phyloP scores from a whole-genome alignment of 2,329 filamentous ascomycete species.

The Trichoderma arundinaceum region DNA sequence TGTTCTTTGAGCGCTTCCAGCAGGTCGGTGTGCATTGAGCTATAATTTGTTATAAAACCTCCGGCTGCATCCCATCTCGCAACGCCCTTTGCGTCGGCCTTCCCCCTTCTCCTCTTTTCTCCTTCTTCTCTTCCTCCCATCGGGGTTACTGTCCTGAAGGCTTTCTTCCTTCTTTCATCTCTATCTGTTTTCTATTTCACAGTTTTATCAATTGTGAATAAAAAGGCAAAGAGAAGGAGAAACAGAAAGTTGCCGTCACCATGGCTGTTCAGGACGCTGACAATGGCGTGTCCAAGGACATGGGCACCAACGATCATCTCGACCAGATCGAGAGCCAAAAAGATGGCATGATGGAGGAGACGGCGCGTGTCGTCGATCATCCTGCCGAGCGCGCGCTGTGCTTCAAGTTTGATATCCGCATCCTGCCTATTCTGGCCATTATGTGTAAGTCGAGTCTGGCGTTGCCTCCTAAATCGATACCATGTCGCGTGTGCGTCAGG shows the following conservation, averaged over 20 bases:
- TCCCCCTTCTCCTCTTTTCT: not conserved
- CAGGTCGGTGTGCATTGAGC: slow-evolving; percentile 24
- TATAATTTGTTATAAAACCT: slow-evolving; percentile 19
- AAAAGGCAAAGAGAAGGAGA: not conserved
- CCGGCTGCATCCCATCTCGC: slow-evolving; percentile 12
- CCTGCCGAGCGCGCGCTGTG: slow-evolving; percentile 57
- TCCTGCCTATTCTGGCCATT: slow-evolving; percentile 59
- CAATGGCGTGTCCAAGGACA: slow-evolving; percentile 23
- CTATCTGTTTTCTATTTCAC: not conserved
- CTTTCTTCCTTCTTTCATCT: not conserved
- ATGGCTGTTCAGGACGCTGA: slow-evolving; percentile 28
- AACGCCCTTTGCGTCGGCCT: not conserved
- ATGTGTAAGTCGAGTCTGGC: slow-evolving; percentile 51
- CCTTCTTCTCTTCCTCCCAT: not conserved
- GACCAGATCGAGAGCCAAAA: slow-evolving; percentile 33
- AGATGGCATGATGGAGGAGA: slow-evolving; percentile 34
- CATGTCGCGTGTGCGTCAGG: not conserved
- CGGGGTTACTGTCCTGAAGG: not conserved
- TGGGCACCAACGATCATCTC: slow-evolving; percentile 27
- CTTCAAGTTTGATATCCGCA: slow-evolving; percentile 60
- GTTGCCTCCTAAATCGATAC: not conserved
- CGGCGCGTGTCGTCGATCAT: slow-evolving; percentile 44
- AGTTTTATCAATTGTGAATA: not conserved
- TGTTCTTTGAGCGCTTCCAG: slow-evolving; percentile 4
- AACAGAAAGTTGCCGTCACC: slow-evolving; percentile 6